Base-by-base conservation (phyloP, 306 rosid genomes). In the Trifolium subterraneum region DNA sequence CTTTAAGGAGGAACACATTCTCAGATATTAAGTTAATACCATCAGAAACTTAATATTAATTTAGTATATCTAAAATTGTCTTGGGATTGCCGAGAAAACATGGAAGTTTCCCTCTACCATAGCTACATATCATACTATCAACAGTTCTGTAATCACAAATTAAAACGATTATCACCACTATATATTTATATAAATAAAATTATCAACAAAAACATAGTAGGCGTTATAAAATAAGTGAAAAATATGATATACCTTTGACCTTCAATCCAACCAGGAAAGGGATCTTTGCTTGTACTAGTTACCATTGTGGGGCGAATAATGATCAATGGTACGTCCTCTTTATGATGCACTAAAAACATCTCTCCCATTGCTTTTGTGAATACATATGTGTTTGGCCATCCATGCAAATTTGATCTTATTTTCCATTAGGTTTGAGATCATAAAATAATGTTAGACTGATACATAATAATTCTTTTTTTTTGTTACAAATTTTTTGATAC, bases 331-430 rank as follows among this genome's bases (percentile, higher is more conserved):
- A 83, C 6, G 1, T 70, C 72, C 4, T 59, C 73, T 48, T 67
- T 76, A 2, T 7, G 44, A 11, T 71, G 64, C 4, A 25, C 42
- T 22, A 81, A 0, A 33, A 78, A 38, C 82, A 85, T 85, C 39
- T 88, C 88, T 68, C 92, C 90, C 50, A 62, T 73, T 73, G 78
- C 70, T 48, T 73, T 73, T 5, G 78, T 73, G 51, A 73, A 73
- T 9, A 35, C 70, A 2, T 88, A 88, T 0, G 85, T 77, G 77
- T 85, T 85, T 39, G 86, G 82, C 88, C 89, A 83, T 15, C 88
- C 92, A 36, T 81, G 61, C 20, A 75, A 29, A 15, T 81, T 83
- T 33, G 88, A 80, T 54, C 86, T 82, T 20, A 0, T 58, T 44
- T 73, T 44, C 0, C 31, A 42, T 68, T 27, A 33, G 31, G 20